Conservation (phyloP, 75 land plant species). For the Adiantum capillusveneris region DNA sequence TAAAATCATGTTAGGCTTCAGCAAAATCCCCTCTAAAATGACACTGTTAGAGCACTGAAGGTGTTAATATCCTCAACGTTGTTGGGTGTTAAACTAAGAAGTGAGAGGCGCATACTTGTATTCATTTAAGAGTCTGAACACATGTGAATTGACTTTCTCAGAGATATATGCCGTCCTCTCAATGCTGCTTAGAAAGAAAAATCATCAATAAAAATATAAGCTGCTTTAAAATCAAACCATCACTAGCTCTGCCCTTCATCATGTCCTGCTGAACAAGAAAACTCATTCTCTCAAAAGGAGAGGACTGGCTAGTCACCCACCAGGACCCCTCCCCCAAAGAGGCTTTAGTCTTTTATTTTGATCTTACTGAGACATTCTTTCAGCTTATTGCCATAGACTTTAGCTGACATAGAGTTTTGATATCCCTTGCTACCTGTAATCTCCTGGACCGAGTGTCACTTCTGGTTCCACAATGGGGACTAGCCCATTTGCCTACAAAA, state of each 20-base stretch:
- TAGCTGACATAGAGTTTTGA: neutral
- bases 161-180: conserved; percentile 32
- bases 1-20: conserved; percentile 38
- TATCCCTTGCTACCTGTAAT: conserved; percentile 16
- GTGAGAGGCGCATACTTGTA: conserved; percentile 16
- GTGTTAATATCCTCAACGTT: no score
- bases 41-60: conserved; percentile 12
- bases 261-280: no score
- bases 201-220: neutral
- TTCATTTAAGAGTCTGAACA: conserved; percentile 30
- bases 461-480: conserved; percentile 44
- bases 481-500: conserved; percentile 27
- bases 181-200: conserved; percentile 12
- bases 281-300: neutral
- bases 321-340: no score
- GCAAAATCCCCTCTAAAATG: conserved; percentile 31
- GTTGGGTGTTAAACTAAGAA: no score
- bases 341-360: no score
- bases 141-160: conserved; percentile 31
- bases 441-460: conserved; percentile 24
- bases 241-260: no score
- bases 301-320: neutral
- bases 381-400: no score
- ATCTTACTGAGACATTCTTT: no score
- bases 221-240: no score